Base-by-base conservation (phyloP, 2,329 filamentous ascomycete species). In the Leptosphaerulina australis region DNA sequence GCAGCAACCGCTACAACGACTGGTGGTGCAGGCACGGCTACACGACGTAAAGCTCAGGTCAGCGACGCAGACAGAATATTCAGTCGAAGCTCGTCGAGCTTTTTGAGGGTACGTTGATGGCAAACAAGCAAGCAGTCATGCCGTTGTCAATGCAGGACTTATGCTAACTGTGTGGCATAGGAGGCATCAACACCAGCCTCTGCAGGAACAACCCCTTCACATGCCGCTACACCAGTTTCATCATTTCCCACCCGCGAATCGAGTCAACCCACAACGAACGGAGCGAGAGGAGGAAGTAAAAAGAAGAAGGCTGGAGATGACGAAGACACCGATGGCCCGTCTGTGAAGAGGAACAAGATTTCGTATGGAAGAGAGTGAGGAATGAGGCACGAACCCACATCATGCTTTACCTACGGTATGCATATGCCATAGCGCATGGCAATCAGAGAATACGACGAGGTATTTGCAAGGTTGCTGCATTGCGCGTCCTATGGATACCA, bases 31-130 rank as follows among this genome's bases (percentile, higher is more conserved):
- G 74, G 68, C 47, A 73, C 66, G 26, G 66, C 60, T 52, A 71
- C 88, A 67, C 83, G 86, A 65, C 83, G 88, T 71, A 80, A 77
- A 53, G 76, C 82, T 18, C 82, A 83, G 4, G 77, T 87, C 38
- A 80, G 80, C 53, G 89, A 92, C 43, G 81, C 83, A 61, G 88
- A 91, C 68, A 81, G 88, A 56, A 87, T 93, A 45, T 93, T 93
- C 72, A 76, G 73, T 55, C 68, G 71, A 31, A 75, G 73, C 58
- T 76, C 73, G 5, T 63, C 64, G n/a, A 72, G 64, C 62, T 73
- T 74, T 52, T 41, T 69, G 50, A 66, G 69, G 56, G 72, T 74
- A 68, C 22, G 68, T 55, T 25, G 33, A 44, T 24, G n/a, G 29
- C 22, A 46, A 9, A n/a, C n/a, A n/a, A 14, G 6, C 36, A 18